Conservation (phyloP, 2,329 filamentous ascomycete genomes). For the Fusarium torreyae region DNA sequence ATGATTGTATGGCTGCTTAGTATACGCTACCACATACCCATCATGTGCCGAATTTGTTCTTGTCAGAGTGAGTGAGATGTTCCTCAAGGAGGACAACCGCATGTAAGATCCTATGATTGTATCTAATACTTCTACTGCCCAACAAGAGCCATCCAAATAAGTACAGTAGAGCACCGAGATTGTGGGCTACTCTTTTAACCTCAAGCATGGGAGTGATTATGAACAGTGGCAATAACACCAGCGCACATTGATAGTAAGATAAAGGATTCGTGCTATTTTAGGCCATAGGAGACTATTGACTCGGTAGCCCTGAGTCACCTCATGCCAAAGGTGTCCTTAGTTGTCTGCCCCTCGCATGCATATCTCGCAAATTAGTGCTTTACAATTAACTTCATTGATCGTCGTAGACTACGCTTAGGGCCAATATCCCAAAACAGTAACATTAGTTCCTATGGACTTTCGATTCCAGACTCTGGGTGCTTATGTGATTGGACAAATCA, state of each 20-base stretch:
- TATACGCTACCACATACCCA: neutral
- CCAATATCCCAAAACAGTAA: too few species aligned
- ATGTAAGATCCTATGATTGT: neutral
- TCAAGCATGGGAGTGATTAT: neutral
- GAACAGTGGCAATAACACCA: neutral
- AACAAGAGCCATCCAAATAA: too few species aligned
- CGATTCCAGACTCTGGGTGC: too few species aligned
- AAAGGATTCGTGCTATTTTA: neutral
- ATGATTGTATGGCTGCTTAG: neutral
- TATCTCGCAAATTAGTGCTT: too few species aligned
- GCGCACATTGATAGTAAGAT: neutral
- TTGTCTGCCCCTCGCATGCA: too few species aligned
- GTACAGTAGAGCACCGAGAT: neutral
- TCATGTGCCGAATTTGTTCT: neutral
- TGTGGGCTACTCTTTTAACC: neutral
- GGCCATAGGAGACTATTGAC: slow-evolving; percentile 1
- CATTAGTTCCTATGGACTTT: too few species aligned
- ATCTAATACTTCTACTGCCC: neutral
- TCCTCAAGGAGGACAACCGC: too few species aligned
- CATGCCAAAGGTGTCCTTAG: neutral
- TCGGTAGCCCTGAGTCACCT: slow-evolving; percentile 5
- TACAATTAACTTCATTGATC: too few species aligned
- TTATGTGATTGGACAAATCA: too few species aligned
- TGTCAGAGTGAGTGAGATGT: neutral
- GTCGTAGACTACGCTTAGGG: too few species aligned